phyloP scores from a whole-genome alignment of 257 asterid genomes.

The Forsythia suspensa region DNA sequence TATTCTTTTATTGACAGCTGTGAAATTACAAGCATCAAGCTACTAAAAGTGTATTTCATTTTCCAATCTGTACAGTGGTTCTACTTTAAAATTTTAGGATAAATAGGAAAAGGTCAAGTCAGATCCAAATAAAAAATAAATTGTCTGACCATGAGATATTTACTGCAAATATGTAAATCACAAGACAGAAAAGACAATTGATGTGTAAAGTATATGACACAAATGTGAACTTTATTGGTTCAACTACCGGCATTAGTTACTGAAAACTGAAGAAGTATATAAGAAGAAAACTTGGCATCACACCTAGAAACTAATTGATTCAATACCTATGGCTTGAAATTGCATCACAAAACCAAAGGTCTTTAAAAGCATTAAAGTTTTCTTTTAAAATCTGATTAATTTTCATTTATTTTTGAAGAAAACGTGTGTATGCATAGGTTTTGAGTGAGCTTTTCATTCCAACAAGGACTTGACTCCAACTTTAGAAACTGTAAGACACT shows the following conservation, averaged over 20 bases:
- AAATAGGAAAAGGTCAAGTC: not conserved
- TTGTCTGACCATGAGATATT: not conserved
- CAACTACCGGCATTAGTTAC: not conserved
- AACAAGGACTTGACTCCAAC: not conserved
- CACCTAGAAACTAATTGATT: not conserved
- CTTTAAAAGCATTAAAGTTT: not conserved
- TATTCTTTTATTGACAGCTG: not conserved
- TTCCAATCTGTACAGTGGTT: not conserved
- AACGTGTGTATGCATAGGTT: not conserved
- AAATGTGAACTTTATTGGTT: not conserved
- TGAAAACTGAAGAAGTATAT: not conserved
- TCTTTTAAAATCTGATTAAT: not conserved
- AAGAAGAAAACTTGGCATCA: not conserved
- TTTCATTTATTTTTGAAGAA: not conserved
- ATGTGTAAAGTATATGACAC: not conserved
- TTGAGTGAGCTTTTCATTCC: not conserved
- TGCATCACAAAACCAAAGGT: not conserved
- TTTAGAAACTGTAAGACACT: not conserved
- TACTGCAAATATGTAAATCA: not conserved
- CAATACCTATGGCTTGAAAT: not conserved
- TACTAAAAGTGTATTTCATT: not conserved
- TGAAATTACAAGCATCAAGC: not conserved
- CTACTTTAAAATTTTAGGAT: slow-evolving; percentile 3
- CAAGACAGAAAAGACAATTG: not conserved
- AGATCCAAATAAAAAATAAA: not conserved